Base-by-base conservation (phyloP, 345 rosid species). In the Trapa bicornis region DNA sequence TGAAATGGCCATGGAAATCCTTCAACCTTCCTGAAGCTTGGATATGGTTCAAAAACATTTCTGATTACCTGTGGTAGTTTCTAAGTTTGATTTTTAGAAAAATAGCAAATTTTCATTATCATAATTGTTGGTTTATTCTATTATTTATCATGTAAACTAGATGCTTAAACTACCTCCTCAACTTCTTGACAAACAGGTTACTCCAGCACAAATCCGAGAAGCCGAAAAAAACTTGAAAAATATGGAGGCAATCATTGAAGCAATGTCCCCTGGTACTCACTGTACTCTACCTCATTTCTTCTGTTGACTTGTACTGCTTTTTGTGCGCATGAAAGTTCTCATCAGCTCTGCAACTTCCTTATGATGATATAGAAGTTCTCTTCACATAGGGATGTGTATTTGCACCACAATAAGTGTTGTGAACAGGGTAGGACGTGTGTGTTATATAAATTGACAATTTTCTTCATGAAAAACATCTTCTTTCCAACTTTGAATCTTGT, bases 191-290 rank as follows among this genome's bases (percentile, higher is more conserved):
- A 37, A 76, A 72, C 77, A 89, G 92, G 84, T 94, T 63, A 87
- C 89, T 75, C 99, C 99, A 36, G 83, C 96, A 53, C 99, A 91
- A 72, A 77, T 94, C 76, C 80, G 99, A 78, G 99, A 94, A 69
- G 92, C 97, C 0, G 99, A 91, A 83, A 94, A 87, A 87, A 94
- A 70, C 81, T 82, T 91, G 70, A 73, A 80, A 78, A 74, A 83
- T 61, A 87, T 89, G 92, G 99, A 94, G 83, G 86, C 78, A 70
- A 91, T 91, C 87, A 87, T 89, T 52, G 96, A 85, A 85, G 95
- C 79, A 70, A 94, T 94, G 99, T 87, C 96, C 36, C 87, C 97
- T n/a, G 99, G 98, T 90, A 36, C 72, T 47, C 76, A 65, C 60
- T 65, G 50, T 68, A 61, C 72, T 41, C 16, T 58, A 10, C 37